Base-by-base conservation (phyloP, 2,329 filamentous ascomycete species). In the Macrophomina pseudophaseolina region DNA sequence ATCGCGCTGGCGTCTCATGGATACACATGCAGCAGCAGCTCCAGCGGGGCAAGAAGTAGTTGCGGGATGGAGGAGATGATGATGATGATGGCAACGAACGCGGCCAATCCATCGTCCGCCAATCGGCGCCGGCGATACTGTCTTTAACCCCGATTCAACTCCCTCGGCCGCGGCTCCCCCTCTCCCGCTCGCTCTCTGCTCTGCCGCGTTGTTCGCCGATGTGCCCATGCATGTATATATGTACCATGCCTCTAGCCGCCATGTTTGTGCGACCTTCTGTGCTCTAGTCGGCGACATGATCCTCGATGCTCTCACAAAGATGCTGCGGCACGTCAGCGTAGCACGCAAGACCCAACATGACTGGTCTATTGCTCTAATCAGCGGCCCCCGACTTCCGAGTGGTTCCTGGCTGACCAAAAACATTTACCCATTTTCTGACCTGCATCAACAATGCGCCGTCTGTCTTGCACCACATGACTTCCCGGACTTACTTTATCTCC, bases 41-140 rank as follows among this genome's bases (percentile, higher is more conserved):
- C 35, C 35, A 40, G 28, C 32, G 35, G 9, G 23, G 3, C 23
- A 32, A 28, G 33, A 18, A 49, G 40, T n/a, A 23, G 60, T 28
- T 32, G 38, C 14, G 30, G n/a, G 32, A 12, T 23, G 42, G 23
- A 6, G 28, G 30, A 14, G 30, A 35, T 64, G 38, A 16, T 12
- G 30, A 23, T 60, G 63, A 65, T 58, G 63, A 65, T 38, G 52
- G 63, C 63, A 38, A 49, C n/a, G 63, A 46, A 58, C 16, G 23
- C 30, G 40, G 51, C 60, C 46, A 53, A 64, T 48, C 23, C 23
- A 23, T 23, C 18, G 40, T 16, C 44, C 59, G 59, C n/a, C 44
- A 40, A 51, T 40, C 46, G 46, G 44, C 30, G 9, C 49, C 63
- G 63, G 63, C 51, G 63, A 65, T 65, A 65, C 51, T 44, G 35